Base-by-base conservation (phyloP, 352 stramenopile genomes). In the Globisporangium heterothallicum region DNA sequence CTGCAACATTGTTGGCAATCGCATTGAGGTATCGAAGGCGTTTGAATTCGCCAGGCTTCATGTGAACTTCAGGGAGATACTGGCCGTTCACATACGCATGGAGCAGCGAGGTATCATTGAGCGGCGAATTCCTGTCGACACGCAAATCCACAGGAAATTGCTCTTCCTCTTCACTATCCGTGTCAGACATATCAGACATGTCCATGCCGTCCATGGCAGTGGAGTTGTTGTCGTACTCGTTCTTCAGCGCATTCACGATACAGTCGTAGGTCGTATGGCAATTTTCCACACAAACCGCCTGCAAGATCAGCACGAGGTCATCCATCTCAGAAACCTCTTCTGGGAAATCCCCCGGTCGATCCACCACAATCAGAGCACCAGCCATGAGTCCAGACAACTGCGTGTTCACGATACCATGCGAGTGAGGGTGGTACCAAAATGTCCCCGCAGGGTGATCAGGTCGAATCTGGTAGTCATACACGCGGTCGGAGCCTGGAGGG, bases 341-440 rank as follows among this genome's bases (percentile, higher is more conserved):
- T 0, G 80, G 76, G 1, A 86, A 72, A 58, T 87, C 69, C 29
- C 58, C 57, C 2, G 72, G 70, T 21, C 78, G 75, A 50, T 92
- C 80, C 2, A 65, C 71, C 10, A 92, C 71, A 43, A 89, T 68
- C 7, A 92, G 54, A 22, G 70, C 58, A 1, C 80, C 80, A 41
- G 80, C 78, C 75, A 92, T 85, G 58, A 92, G 72, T 12, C 80
- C 80, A 26, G 74, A 74, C 3, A 92, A 57, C 49, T 92, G 80
- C 24, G 80, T 77, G 50, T 92, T 92, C 25, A 86, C 65, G 46
- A 87, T 69, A n/a, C 78, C 78, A 46, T 88, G 75, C 29, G 68
- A 60, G 59, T 92, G 80, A 14, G 80, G 76, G 49, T 92, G 80
- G 52, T 92, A 92, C 80, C 80, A 92, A 51, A 88, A 92, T 42